Evolutionary conservation across 2,329 filamentous ascomycete species (phyloP), one percentile per base, ranked within the genome.

Genomic region (Botrytis paeoniae): DNA sequence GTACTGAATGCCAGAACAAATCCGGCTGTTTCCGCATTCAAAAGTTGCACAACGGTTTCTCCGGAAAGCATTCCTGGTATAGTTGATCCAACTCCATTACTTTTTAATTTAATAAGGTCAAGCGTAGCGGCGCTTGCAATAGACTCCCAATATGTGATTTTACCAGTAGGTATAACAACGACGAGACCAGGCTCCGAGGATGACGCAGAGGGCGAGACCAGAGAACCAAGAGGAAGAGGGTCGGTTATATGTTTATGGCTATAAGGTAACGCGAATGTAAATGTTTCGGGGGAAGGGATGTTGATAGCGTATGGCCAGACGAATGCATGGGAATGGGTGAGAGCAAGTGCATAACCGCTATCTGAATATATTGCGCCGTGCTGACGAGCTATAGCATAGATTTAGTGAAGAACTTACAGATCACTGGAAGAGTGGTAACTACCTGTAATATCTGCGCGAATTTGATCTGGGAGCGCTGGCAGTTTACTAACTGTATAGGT

Each of bases 101-200:
- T 90, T 79, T 93, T 92, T 80, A 97, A 92, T 76, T 92, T 91
- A 25, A 75, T 79, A 59, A 97, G 89, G 75, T 93, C 93, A 72
- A 97, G 87, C 0, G 93, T 94, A 57, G 94, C 93, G 16, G 94
- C 94, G 81, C 91, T 94, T 72, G 95, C 94, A 75, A 98, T 93
- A 57, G 94, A 97, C 81, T 98, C 96, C 94, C 96, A 98, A 82
- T 96, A 98, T 62, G 93, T 91, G 70, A 98, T 89, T 81, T 91
- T 95, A 70, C 96, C 96, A 29, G 89, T 89, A 20, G 95, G 93
- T 84, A 95, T 93, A 54, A 98, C 87, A 54, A 98, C 88, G 41
- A 99, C 89, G 54, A 99, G 86, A 3, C 96, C 96, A 48, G 95
- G 92, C 77, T 97, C 93, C 66, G 89, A 89, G n/a, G 89, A 89